These are phyloP conservation scores for Viola odorata DNA, from an alignment of 345 rosid species.

Conservation along the genomic window DNA sequence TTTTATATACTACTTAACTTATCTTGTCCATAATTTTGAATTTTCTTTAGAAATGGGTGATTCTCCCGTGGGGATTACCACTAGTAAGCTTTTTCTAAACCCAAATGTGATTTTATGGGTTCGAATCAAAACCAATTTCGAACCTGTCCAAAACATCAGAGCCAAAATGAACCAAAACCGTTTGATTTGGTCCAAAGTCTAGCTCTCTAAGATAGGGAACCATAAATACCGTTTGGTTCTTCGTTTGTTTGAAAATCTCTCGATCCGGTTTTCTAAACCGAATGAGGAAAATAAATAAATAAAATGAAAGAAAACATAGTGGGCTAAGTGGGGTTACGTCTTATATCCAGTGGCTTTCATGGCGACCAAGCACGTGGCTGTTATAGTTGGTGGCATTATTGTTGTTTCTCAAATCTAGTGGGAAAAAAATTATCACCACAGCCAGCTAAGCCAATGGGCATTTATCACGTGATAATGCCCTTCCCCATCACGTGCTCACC, in stretches of 20 bases:
- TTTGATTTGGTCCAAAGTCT: neutral
- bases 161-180: too few relatives aligned
- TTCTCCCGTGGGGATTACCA: too few relatives aligned
- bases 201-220: neutral
- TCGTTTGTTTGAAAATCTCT: neutral
- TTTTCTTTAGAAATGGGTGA: too few relatives aligned
- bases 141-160: too few relatives aligned
- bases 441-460: slow-evolving; percentile 2
- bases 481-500: slow-evolving; percentile 1
- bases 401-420: neutral
- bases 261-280: neutral
- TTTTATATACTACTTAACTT: too few relatives aligned
- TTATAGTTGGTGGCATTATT: neutral
- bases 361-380: slow-evolving; percentile 19
- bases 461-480: slow-evolving; percentile 11
- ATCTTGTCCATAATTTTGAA: too few relatives aligned
- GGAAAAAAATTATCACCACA: neutral
- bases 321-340: slow-evolving; percentile 15
- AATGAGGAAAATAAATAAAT: neutral
- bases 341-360: neutral
- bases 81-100: too few relatives aligned
- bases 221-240: neutral
- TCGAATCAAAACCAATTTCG: too few relatives aligned
- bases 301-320: neutral
- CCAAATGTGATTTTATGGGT: too few relatives aligned